Evolutionary conservation across 257 asterid species (phyloP).

Genomic region (Penstemon davidsonii): DNA sequence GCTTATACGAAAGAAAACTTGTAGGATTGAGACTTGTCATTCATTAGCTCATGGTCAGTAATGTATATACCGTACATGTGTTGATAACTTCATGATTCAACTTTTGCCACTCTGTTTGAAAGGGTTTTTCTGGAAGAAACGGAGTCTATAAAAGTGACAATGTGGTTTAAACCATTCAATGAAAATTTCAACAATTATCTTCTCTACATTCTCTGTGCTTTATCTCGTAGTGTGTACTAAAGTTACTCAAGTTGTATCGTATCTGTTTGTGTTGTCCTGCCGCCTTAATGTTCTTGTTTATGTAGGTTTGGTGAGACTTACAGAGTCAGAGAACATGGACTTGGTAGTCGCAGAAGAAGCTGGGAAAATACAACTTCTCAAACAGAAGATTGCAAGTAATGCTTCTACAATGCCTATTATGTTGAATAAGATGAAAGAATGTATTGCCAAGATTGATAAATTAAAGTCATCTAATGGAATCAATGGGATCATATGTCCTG

Average conservation of each 20-base stretch:
- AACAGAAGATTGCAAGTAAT: slow-evolving; percentile 67
- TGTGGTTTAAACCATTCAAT: too few species aligned
- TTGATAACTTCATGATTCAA: background rate
- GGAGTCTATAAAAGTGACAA: too few species aligned
- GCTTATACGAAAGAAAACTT: too few species aligned
- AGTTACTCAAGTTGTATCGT: background rate
- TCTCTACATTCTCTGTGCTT: background rate
- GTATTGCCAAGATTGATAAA: slow-evolving; percentile 55
- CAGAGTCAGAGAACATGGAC: slow-evolving; percentile 27
- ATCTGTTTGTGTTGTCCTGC: background rate
- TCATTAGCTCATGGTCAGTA: too few species aligned
- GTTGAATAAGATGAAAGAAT: slow-evolving; percentile 70
- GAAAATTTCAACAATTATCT: background rate
- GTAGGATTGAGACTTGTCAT: too few species aligned
- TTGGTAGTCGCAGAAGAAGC: slow-evolving; percentile 29
- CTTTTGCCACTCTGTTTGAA: background rate
- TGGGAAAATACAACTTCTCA: slow-evolving; percentile 54
- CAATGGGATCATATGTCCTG: slow-evolving; percentile 46
- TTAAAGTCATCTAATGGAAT: slow-evolving; percentile 38
- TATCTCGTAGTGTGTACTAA: too few species aligned
- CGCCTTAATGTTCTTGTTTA: slow-evolving; percentile 6
- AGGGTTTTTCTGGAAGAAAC: background rate
- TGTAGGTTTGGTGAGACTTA: slow-evolving; percentile 34
- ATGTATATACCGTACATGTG: too few species aligned
- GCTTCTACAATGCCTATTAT: slow-evolving; percentile 45